Conservation (phyloP, 306 rosid genomes). For the Citrullus mucosospermus region DNA sequence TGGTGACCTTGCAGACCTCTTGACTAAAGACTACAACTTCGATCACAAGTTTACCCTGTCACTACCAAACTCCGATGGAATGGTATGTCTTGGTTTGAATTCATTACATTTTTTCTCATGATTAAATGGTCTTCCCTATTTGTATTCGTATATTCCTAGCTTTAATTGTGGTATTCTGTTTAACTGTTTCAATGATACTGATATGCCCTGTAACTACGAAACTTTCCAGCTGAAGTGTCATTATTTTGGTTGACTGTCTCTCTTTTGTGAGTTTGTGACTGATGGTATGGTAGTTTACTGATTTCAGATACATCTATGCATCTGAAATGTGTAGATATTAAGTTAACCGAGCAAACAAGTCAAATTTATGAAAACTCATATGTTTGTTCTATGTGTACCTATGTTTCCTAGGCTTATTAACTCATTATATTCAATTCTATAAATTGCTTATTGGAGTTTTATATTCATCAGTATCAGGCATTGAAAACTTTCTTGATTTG, state of each 20-base stretch:
- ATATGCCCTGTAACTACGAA: neutral
- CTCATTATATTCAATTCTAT: neutral
- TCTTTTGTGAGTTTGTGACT: neutral
- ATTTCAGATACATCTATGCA: neutral
- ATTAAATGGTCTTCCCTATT: neutral
- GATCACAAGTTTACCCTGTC: conserved; percentile 70
- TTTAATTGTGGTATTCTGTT: neutral
- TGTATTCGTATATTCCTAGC: neutral
- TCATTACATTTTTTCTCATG: neutral
- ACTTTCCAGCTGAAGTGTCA: neutral
- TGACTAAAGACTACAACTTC: conserved; percentile 78
- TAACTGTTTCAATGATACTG: neutral
- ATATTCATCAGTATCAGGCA: neutral
- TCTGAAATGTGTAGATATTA: neutral
- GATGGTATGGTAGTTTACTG: neutral
- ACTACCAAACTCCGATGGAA: conserved; percentile 50
- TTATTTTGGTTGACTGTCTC: neutral
- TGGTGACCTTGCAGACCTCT: conserved; percentile 41
- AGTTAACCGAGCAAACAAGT: neutral
- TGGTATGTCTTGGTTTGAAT: conserved; percentile 32
- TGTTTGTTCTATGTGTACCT: neutral
- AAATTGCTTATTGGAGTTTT: neutral
- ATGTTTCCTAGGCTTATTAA: neutral
- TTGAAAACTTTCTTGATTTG: neutral
- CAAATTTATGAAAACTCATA: neutral